These are phyloP conservation scores for Citrus sinensis DNA, from an alignment of 345 rosid species.

Conservation along the genomic window DNA sequence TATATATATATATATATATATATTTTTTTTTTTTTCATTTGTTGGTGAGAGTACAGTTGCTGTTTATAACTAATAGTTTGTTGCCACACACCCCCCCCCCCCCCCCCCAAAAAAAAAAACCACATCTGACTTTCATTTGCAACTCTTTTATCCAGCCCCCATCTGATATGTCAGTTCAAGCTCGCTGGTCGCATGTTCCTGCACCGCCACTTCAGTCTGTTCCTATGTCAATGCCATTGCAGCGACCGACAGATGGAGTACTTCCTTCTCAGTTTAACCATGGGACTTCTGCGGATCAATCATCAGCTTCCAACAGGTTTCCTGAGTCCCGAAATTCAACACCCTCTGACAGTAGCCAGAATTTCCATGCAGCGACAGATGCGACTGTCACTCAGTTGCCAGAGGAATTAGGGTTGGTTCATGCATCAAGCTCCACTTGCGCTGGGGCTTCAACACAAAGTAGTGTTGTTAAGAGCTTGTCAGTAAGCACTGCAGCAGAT, in stretches of 20 bases:
- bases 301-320: conserved; percentile 44
- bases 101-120: too few relatives aligned
- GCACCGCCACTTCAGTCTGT: conserved; percentile 48
- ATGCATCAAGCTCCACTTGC: conserved; percentile 44
- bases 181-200: conserved; percentile 82
- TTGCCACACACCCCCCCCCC: not conserved
- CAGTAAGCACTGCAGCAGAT: conserved; percentile 23
- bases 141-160: conserved; percentile 50
- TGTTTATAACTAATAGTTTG: not conserved
- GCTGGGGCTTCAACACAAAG: conserved; percentile 31
- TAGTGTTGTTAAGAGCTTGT: conserved; percentile 36
- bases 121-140: conserved; percentile 8
- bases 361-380: conserved; percentile 29
- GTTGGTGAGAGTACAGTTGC: not conserved
- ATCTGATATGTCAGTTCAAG: conserved; percentile 67
- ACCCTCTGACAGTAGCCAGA: conserved; percentile 31
- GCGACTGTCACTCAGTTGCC: conserved; percentile 44
- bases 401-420: conserved; percentile 59
- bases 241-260: conserved; percentile 51
- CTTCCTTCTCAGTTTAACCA: conserved; percentile 59
- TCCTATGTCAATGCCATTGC: conserved; percentile 55
- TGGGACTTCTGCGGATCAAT: conserved; percentile 46
- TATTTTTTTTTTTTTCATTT: not conserved
- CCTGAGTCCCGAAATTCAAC: conserved; percentile 45
- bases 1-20: too few relatives aligned